phyloP scores from a whole-genome alignment of 2,329 filamentous ascomycete genomes.

The Alternaria dauci region DNA sequence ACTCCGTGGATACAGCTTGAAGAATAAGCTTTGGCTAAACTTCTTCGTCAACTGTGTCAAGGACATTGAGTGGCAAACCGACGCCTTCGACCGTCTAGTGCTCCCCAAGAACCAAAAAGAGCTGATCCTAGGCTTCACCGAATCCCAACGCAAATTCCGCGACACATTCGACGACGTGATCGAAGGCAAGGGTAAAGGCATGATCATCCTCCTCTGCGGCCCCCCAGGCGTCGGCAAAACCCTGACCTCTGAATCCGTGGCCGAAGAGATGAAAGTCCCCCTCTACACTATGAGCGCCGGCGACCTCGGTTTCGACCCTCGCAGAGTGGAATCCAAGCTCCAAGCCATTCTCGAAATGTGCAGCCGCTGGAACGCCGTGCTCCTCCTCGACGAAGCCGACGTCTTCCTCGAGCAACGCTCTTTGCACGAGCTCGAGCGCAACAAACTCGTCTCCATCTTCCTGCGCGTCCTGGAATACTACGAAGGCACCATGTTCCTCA shows the following conservation, averaged over 20 bases:
- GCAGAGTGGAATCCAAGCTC: conserved; percentile 72
- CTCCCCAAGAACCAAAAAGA: conserved; percentile 37
- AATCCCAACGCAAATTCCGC: conserved; percentile 68
- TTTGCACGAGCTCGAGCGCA: conserved; percentile 43
- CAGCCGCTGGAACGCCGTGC: conserved; percentile 65
- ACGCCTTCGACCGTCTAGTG: conserved; percentile 56
- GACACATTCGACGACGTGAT: conserved; percentile 56
- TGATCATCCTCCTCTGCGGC: conserved; percentile 39
- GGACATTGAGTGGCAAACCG: conserved; percentile 55
- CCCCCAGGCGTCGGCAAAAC: conserved; percentile 41
- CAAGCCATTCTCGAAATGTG: conserved; percentile 85
- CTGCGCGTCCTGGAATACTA: conserved; percentile 47
- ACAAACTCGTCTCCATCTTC: conserved; percentile 53
- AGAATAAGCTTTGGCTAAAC: conserved; percentile 39
- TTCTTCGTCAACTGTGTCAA: conserved; percentile 52
- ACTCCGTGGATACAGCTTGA: conserved; percentile 42
- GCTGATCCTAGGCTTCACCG: conserved; percentile 67
- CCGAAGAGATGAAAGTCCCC: conserved; percentile 31
- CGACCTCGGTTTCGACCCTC: conserved; percentile 69
- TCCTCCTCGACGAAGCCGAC: conserved; percentile 79
- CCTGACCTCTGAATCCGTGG: conserved; percentile 32
- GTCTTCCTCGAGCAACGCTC: conserved; percentile 60
- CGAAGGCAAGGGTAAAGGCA: conserved; percentile 51
- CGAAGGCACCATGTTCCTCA: conserved; percentile 47
- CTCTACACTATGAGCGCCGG: conserved; percentile 80